Evolutionary conservation across 2,329 filamentous ascomycete species (phyloP).

Genomic region (Pseudogymnoascus sp.): DNA sequence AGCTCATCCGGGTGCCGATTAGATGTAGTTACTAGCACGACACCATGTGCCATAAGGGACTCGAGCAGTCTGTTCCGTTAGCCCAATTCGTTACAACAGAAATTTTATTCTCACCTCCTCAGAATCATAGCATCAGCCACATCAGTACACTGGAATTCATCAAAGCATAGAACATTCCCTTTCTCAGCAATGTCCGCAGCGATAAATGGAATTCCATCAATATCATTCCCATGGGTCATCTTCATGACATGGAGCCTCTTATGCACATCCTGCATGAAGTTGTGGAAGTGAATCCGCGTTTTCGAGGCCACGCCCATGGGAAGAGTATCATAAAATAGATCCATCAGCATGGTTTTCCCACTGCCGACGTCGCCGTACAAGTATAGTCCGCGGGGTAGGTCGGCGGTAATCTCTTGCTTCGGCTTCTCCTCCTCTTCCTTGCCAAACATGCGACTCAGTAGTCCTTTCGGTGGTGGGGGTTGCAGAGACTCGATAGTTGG

Average conservation of each 20-base stretch:
- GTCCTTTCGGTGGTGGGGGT: constrained; percentile 40
- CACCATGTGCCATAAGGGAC: constrained; percentile 89
- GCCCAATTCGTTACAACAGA: not conserved
- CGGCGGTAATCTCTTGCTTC: constrained; percentile 51
- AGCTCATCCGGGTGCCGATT: constrained; percentile 95
- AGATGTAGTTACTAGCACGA: constrained; percentile 89
- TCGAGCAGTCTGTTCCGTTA: constrained; percentile 59
- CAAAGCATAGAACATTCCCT: constrained; percentile 85
- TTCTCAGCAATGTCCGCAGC: constrained; percentile 87
- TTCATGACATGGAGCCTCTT: constrained; percentile 84
- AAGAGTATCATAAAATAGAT: constrained; percentile 90
- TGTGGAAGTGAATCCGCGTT: constrained; percentile 95
- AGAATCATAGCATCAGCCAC: constrained; percentile 98
- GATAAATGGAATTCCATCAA: constrained; percentile 85
- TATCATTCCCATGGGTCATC: constrained; percentile 77
- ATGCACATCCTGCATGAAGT: constrained; percentile 99
- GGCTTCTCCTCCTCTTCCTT: constrained; percentile 29
- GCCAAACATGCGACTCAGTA: constrained; percentile 55
- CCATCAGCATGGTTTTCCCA: constrained; percentile 99
- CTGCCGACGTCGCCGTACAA: constrained; percentile 95
- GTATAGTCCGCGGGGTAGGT: constrained; percentile 81
- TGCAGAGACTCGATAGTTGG: constrained; percentile 66
- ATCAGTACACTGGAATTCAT: constrained; percentile 98
- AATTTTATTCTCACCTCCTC: constrained; percentile 46
- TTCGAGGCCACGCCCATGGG: constrained; percentile 72